Conservation (phyloP, 495 filamentous ascomycete species). For the Penicillium subrubescens region DNA sequence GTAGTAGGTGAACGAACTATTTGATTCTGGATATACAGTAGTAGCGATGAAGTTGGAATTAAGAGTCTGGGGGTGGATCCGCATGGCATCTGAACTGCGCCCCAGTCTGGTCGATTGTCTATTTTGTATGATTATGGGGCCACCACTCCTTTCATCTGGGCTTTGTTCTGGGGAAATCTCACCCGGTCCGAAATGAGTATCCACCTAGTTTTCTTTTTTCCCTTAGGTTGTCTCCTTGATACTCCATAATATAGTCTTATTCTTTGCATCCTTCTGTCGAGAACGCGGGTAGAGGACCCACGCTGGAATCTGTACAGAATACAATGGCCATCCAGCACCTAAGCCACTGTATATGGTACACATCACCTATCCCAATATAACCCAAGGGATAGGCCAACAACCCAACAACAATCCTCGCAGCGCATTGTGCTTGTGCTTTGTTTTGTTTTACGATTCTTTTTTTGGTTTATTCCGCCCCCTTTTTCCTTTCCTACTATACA, state of each 20-base stretch:
- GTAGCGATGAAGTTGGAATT: background rate
- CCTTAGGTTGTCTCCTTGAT: background rate
- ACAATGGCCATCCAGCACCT: background rate
- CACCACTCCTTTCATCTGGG: constrained; percentile 4
- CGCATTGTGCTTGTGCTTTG: background rate
- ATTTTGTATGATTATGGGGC: constrained; percentile 27
- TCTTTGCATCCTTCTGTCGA: background rate
- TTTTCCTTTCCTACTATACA: no score
- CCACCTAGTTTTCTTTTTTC: background rate
- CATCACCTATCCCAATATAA: no score
- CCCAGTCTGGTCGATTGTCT: constrained; percentile 9
- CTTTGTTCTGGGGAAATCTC: background rate
- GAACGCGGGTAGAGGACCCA: constrained; percentile 1
- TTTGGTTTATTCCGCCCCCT: background rate
- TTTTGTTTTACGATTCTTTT: background rate
- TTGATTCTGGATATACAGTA: background rate
- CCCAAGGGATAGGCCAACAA: background rate
- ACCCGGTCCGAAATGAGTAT: background rate
- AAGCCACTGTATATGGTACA: background rate
- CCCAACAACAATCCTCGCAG: background rate
- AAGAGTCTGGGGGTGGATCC: constrained; percentile 18
- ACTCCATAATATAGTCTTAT: background rate
- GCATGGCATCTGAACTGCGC: constrained; percentile 9
- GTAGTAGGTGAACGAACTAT: background rate
- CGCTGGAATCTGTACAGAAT: no score